phyloP scores from a whole-genome alignment of 331 rosid species.

The Pyrus hybrid region DNA sequence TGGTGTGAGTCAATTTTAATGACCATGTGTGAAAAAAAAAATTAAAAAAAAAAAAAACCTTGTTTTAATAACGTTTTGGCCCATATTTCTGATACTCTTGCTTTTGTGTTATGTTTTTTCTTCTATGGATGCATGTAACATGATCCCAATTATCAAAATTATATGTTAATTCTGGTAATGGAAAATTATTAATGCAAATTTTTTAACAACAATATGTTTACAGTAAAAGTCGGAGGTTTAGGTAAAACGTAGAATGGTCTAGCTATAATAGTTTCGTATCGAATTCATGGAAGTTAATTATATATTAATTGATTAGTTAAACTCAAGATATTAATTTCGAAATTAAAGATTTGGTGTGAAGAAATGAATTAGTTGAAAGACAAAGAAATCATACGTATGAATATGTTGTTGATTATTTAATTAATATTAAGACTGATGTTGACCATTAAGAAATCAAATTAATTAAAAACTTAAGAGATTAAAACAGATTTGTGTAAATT shows the following conservation, averaged over 20 bases:
- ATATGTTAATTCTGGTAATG: conserved; percentile 5
- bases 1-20: too few relatives aligned
- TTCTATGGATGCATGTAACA: neutral
- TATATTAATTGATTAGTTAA: too few relatives aligned
- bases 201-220: neutral
- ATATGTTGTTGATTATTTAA: neutral
- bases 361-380: neutral
- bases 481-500: conserved; percentile 20
- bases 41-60: too few relatives aligned
- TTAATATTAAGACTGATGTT: conserved; percentile 15
- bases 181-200: neutral
- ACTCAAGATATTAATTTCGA: too few relatives aligned
- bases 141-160: neutral
- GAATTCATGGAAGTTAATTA: too few relatives aligned
- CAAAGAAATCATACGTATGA: neutral
- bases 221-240: too few relatives aligned
- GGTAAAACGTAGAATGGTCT: too few relatives aligned
- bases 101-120: conserved; percentile 2
- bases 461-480: neutral
- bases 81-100: neutral
- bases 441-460: neutral
- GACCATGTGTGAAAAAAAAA: too few relatives aligned
- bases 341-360: neutral
- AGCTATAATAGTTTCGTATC: neutral
- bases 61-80: neutral